Evolutionary conservation across 176 grass and related monocot genomes (phyloP).

Genomic region (Triticum timopheevii): DNA sequence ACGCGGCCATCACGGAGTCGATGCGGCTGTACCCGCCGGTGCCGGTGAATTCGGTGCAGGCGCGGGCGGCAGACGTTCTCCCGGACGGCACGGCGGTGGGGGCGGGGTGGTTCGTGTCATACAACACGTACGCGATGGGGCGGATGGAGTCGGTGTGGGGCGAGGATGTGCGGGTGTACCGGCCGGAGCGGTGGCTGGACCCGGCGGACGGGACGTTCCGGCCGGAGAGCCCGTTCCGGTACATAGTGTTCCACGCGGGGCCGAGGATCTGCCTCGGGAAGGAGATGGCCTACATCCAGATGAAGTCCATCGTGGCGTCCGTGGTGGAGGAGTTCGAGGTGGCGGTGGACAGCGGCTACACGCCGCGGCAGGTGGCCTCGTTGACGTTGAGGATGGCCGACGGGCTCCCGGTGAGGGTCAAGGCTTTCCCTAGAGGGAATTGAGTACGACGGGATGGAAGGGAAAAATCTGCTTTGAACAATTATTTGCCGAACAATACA

Average conservation of each 20-base stretch:
- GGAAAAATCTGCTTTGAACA: no score
- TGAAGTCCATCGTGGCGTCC: slow-evolving; percentile 64
- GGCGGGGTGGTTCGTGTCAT: slow-evolving; percentile 48
- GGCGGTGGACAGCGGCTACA: slow-evolving; percentile 25
- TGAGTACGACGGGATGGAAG: neutral
- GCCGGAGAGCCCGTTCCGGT: slow-evolving; percentile 57
- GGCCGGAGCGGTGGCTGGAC: slow-evolving; percentile 67
- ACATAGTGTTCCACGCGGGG: slow-evolving; percentile 58
- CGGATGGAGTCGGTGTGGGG: slow-evolving; percentile 57
- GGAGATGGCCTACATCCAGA: slow-evolving; percentile 78
- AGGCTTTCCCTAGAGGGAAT: neutral
- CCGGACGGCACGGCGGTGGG: slow-evolving; percentile 60
- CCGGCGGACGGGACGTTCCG: slow-evolving; percentile 36
- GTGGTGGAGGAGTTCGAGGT: slow-evolving; percentile 44
- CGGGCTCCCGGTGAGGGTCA: slow-evolving; percentile 40
- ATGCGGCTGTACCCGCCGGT: slow-evolving; percentile 72
- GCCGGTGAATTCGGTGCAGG: slow-evolving; percentile 23
- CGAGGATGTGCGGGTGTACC: slow-evolving; percentile 38
- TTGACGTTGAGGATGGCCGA: slow-evolving; percentile 61
- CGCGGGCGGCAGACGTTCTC: slow-evolving; percentile 45
- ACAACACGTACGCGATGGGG: slow-evolving; percentile 59
- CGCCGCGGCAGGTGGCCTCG: slow-evolving; percentile 29
- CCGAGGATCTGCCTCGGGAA: slow-evolving; percentile 73
- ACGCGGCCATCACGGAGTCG: slow-evolving; percentile 66
- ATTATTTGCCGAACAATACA: no score